A percentile compares a stretch with the other conserved stretches of the same genome.
Conservation (phyloP, 164 flowering plant genomes). For the Liquidambar formosana region DNA sequence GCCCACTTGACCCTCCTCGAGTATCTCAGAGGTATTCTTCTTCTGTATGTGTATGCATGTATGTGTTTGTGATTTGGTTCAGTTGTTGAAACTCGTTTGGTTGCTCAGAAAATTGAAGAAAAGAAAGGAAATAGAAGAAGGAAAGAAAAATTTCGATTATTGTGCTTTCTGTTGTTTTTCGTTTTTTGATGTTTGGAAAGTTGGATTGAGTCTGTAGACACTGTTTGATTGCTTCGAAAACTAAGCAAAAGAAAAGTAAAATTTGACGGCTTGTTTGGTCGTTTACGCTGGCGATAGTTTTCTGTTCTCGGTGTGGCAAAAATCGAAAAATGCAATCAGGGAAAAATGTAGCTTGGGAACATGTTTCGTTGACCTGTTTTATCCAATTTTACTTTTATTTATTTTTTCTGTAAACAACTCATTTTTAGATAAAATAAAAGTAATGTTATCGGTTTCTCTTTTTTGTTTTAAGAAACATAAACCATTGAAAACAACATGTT, state of each 20-base stretch:
- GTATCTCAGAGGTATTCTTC: conserved; percentile 76
- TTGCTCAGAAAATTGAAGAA: not conserved
- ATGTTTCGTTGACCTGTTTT: conserved; percentile 6
- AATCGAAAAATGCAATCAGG: too few relatives aligned
- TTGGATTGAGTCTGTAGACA: not conserved
- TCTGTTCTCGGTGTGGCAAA: too few relatives aligned
- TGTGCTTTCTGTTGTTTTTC: too few relatives aligned
- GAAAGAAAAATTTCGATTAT: not conserved
- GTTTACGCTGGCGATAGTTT: too few relatives aligned
- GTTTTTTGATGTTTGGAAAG: not conserved
- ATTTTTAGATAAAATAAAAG: too few relatives aligned
- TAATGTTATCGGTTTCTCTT: too few relatives aligned
- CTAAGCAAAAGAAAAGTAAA: not conserved
- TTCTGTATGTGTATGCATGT: not conserved
- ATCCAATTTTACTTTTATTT: too few relatives aligned
- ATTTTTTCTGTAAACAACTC: too few relatives aligned
- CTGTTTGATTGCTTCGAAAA: not conserved
- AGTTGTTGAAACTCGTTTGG: not conserved
- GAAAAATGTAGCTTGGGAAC: too few relatives aligned
- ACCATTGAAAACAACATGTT: too few relatives aligned
- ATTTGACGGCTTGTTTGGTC: not conserved
- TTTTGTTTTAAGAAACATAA: too few relatives aligned
- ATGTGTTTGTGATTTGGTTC: not conserved
- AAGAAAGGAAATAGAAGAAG: not conserved
- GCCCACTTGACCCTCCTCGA: conserved; percentile 91